Evolutionary conservation across 140 eudicot species (phyloP).

Genomic region (Anethum foeniculum): DNA sequence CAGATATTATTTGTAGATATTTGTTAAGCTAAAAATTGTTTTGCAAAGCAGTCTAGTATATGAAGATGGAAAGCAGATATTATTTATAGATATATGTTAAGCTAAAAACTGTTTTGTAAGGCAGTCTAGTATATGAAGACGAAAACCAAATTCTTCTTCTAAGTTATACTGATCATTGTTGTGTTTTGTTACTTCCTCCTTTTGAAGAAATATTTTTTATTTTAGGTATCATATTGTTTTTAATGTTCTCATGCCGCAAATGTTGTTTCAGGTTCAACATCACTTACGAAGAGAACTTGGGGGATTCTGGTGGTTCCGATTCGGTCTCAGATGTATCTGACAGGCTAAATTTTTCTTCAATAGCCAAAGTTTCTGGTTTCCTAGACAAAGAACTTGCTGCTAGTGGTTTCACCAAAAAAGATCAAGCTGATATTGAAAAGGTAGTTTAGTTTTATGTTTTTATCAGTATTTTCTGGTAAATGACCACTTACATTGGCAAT

Average conservation of each 20-base stretch:
- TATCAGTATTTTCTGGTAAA: neutral
- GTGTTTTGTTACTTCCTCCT: neutral
- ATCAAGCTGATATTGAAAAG: constrained; percentile 72
- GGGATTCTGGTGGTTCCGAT: constrained; percentile 48
- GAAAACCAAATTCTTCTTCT: neutral
- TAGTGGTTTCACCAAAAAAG: constrained; percentile 85
- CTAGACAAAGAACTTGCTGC: constrained; percentile 93
- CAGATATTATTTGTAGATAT: no score
- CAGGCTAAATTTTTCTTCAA: constrained; percentile 70
- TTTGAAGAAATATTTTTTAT: neutral
- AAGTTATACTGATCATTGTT: neutral
- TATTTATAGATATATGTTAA: neutral
- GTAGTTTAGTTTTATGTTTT: constrained; percentile 21
- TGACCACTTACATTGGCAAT: neutral
- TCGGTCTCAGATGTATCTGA: constrained; percentile 35
- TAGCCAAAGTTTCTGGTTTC: constrained; percentile 51
- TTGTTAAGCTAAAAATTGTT: neutral
- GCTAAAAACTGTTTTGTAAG: neutral
- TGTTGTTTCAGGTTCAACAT: constrained; percentile 46
- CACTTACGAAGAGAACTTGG: constrained; percentile 44
- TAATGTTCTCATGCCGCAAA: neutral
- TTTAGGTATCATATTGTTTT: neutral
- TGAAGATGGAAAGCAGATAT: neutral
- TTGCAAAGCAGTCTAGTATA: neutral
- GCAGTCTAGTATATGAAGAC: neutral